Conservation (phyloP, 805 yeast species). For the Starmerella apis region DNA sequence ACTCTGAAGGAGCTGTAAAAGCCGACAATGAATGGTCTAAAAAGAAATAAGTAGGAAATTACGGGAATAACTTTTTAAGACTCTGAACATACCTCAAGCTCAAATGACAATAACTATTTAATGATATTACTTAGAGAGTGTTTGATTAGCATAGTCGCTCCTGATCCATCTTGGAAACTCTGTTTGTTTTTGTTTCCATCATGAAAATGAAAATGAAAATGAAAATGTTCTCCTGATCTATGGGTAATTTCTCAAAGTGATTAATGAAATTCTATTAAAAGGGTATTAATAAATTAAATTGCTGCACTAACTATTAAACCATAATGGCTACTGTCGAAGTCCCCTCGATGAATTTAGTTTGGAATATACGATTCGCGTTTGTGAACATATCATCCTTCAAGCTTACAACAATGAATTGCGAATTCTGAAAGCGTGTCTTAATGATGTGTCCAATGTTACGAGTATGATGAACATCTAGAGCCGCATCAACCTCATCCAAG, state of each 20-base stretch:
- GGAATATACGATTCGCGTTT: constrained; percentile 87
- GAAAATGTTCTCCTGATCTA: too few species aligned
- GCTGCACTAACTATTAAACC: constrained; percentile 1
- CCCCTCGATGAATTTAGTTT: constrained; percentile 93
- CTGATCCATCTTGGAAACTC: too few species aligned
- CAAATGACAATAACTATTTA: not conserved
- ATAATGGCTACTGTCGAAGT: constrained; percentile 30
- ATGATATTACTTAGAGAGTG: not conserved
- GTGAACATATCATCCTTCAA: constrained; percentile 97
- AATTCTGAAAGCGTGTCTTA: constrained; percentile 87
- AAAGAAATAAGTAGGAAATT: not conserved
- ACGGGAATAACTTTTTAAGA: not conserved
- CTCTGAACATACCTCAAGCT: not conserved
- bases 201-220: too few species aligned
- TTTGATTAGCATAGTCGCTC: too few species aligned
- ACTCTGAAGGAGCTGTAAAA: constrained; percentile 12
- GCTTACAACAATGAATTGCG: constrained; percentile 93
- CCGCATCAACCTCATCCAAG: constrained; percentile 96
- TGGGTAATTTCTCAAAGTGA: too few species aligned
- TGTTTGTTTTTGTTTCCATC: too few species aligned
- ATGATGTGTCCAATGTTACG: constrained; percentile 95
- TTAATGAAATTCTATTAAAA: too few species aligned
- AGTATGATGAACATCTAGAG: constrained; percentile 90
- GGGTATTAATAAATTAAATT: not conserved
- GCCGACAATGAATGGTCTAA: constrained; percentile 14